Evolutionary conservation across 1,284 basidiomycete species (phyloP).

Genomic region (Agaricales sp.): DNA sequence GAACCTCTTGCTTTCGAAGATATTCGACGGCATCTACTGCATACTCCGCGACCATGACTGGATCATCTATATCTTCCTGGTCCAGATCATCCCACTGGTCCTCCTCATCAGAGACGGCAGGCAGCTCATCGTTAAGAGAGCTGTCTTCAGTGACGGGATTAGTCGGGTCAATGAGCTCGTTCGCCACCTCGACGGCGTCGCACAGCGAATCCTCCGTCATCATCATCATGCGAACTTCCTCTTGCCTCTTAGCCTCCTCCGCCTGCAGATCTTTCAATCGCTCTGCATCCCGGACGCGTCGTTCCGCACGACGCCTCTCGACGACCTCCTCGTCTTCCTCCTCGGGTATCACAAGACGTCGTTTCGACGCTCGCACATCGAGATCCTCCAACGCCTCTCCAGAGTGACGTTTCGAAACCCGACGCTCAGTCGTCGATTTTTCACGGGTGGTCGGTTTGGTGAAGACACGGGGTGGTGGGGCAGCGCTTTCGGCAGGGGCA

Average conservation of each 20-base stretch:
- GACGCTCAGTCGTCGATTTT: too few species aligned
- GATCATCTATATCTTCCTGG: slow-evolving; percentile 30
- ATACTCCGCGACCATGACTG: slow-evolving; percentile 30
- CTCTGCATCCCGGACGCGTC: not conserved
- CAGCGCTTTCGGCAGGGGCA: not conserved
- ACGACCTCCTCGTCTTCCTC: not conserved
- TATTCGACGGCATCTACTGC: slow-evolving; percentile 28
- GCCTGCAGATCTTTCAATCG: not conserved
- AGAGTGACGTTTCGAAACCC: not conserved
- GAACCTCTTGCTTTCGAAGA: slow-evolving; percentile 33
- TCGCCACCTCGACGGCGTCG: too few species aligned
- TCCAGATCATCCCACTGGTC: slow-evolving; percentile 28
- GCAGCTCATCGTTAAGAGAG: slow-evolving; percentile 19
- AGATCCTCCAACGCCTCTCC: not conserved
- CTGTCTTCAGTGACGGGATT: slow-evolving; percentile 8
- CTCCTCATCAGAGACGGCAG: slow-evolving; percentile 17
- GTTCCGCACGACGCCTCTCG: not conserved
- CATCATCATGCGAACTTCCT: not conserved
- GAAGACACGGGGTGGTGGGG: not conserved
- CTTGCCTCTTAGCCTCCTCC: not conserved
- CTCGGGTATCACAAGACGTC: not conserved
- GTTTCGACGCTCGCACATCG: not conserved
- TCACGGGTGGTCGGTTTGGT: too few species aligned
- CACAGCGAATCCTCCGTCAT: not conserved
- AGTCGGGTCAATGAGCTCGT: too few species aligned